A percentile compares a stretch with the other conserved stretches of the same genome.
These are phyloP conservation scores for Solanum hybrid DNA, from an alignment of 305 asterid genomes.

Conservation along the genomic window DNA sequence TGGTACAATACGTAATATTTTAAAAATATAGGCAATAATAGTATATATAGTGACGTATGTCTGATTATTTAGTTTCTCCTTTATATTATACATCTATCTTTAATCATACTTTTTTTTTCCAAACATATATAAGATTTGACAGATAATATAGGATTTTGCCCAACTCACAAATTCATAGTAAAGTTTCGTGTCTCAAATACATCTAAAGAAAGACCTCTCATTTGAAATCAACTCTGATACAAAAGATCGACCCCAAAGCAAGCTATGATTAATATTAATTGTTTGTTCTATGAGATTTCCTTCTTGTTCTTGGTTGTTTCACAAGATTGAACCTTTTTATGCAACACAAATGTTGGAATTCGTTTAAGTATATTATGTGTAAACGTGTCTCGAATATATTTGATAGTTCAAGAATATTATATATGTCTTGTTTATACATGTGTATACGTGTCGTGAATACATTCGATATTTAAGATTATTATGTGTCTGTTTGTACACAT, in stretches of 20 bases:
- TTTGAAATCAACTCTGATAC: not conserved
- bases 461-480: not conserved
- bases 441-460: not conserved
- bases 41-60: too few species aligned
- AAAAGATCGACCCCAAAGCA: accelerated
- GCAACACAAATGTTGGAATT: not conserved
- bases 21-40: too few species aligned
- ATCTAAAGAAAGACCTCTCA: not conserved
- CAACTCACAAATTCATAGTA: not conserved
- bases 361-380: not conserved
- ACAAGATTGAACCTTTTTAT: not conserved
- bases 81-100: not conserved
- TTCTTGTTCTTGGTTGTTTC: not conserved
- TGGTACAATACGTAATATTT: too few species aligned
- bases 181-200: not conserved
- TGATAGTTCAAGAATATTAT: not conserved
- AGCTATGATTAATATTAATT: not conserved
- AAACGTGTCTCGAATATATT: not conserved
- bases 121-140: not conserved
- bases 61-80: not conserved
- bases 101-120: not conserved
- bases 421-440: not conserved
- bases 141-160: not conserved
- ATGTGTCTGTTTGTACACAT: not conserved
- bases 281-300: not conserved